Percentiles rank a stretch among this genome's conserved stretches.
phyloP scores from a whole-genome alignment of 108 stramenopile species.

The Cyclotella sp. region DNA sequence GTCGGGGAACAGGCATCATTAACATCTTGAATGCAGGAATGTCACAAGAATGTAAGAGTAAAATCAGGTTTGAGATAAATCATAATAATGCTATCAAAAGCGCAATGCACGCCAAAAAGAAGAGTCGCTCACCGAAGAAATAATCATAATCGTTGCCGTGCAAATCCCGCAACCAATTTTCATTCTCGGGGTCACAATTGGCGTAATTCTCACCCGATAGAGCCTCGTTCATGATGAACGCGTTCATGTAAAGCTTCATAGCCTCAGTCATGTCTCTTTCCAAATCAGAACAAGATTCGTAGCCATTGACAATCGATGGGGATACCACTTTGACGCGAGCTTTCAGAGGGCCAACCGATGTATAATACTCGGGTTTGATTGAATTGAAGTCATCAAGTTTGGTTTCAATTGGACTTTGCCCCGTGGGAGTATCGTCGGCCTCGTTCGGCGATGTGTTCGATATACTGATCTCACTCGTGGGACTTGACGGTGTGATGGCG shows the following conservation, averaged over 20 bases:
- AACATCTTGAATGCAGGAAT: neutral
- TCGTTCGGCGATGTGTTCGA: neutral
- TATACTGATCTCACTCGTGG: neutral
- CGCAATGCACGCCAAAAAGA: too few relatives aligned
- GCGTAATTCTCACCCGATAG: neutral
- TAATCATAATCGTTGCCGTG: neutral
- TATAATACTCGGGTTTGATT: neutral
- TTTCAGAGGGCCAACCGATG: neutral
- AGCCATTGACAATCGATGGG: conserved; percentile 8
- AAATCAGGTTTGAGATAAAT: conserved; percentile 1
- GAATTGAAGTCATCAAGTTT: neutral
- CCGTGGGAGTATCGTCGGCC: neutral
- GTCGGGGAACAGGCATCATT: neutral
- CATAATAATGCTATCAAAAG: neutral
- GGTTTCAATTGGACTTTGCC: neutral
- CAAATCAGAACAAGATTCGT: conserved; percentile 21
- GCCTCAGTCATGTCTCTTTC: conserved; percentile 10
- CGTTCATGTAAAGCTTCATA: conserved; percentile 6
- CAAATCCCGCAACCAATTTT: neutral
- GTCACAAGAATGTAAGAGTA: neutral
- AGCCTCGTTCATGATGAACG: conserved; percentile 6
- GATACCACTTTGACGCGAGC: neutral
- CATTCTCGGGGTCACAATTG: too few relatives aligned
- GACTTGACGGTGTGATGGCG: neutral
- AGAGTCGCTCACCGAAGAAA: neutral